Evolutionary conservation across 495 filamentous ascomycete genomes (phyloP).

Genomic region (Hypomontagnella monticulosa): DNA sequence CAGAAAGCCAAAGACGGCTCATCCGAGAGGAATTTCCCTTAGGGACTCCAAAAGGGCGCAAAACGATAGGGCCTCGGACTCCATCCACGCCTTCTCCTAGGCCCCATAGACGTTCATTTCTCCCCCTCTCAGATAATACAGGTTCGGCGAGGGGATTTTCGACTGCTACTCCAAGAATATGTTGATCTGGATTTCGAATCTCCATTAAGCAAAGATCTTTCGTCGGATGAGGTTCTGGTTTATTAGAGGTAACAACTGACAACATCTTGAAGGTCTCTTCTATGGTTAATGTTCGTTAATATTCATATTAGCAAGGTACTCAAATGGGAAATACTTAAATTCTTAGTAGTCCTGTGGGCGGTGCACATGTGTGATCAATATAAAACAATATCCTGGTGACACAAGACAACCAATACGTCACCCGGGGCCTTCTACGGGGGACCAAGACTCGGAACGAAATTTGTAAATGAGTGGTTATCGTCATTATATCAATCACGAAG

Average conservation of each 20-base stretch:
- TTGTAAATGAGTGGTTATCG: no score
- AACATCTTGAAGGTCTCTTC: not conserved
- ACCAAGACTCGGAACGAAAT: no score
- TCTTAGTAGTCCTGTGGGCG: no score
- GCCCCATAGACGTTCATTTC: not conserved
- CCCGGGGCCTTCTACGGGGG: no score
- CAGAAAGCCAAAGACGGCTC: slow-evolving; percentile 1
- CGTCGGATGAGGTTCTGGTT: no score
- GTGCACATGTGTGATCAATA: no score
- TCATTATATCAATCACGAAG: no score
- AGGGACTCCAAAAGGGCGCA: not conserved
- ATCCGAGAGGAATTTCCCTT: not conserved
- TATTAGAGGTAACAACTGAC: not conserved
- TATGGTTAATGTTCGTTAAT: no score
- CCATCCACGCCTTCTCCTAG: not conserved
- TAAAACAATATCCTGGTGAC: no score
- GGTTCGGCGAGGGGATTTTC: not conserved
- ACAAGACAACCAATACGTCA: no score
- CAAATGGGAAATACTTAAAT: no score
- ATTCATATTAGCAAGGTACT: no score
- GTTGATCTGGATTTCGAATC: not conserved
- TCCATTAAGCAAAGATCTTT: not conserved
- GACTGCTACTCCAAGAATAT: not conserved
- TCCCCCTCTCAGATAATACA: not conserved
- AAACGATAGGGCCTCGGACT: not conserved